Conservation (phyloP, 2,329 filamentous ascomycete genomes). For the Aaosphaeria arxii region DNA sequence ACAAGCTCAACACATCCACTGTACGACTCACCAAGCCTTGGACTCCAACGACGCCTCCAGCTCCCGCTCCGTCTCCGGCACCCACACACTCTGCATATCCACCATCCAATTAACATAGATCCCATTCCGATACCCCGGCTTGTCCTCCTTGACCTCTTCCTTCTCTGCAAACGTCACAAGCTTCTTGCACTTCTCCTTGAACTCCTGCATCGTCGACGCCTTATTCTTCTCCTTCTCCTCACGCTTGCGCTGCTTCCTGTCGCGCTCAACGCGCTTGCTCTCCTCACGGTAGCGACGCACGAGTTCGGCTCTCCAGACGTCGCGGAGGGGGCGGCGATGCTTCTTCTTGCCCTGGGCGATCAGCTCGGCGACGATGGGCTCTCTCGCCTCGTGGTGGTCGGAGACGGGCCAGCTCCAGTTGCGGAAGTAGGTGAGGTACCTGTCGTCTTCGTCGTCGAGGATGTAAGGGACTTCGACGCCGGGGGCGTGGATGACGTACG, state of each 20-base stretch:
- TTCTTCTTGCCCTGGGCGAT: background rate
- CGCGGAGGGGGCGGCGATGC: background rate
- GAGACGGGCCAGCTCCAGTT: conserved; percentile 1
- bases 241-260: background rate
- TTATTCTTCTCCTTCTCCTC: background rate
- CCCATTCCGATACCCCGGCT: background rate
- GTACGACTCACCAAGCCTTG: too few species aligned
- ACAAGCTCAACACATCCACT: too few species aligned
- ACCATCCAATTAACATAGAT: background rate
- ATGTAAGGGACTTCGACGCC: background rate
- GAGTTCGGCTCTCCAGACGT: background rate
- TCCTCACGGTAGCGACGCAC: background rate
- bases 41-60: too few species aligned
- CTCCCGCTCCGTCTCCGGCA: too few species aligned
- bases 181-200: background rate
- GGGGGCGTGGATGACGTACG: conserved; percentile 1
- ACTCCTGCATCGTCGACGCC: background rate
- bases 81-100: background rate
- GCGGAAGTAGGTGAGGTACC: conserved; percentile 1
- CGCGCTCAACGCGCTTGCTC: background rate
- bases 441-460: conserved; percentile 1
- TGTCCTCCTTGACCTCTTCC: background rate
- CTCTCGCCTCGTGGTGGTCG: background rate
- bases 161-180: background rate
- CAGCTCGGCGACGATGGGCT: background rate